A percentile compares a stretch with the other conserved stretches of the same genome.
These are phyloP conservation scores for Aspergillus phoenicis DNA, from an alignment of 2,329 filamentous ascomycete genomes.

Conservation along the genomic window DNA sequence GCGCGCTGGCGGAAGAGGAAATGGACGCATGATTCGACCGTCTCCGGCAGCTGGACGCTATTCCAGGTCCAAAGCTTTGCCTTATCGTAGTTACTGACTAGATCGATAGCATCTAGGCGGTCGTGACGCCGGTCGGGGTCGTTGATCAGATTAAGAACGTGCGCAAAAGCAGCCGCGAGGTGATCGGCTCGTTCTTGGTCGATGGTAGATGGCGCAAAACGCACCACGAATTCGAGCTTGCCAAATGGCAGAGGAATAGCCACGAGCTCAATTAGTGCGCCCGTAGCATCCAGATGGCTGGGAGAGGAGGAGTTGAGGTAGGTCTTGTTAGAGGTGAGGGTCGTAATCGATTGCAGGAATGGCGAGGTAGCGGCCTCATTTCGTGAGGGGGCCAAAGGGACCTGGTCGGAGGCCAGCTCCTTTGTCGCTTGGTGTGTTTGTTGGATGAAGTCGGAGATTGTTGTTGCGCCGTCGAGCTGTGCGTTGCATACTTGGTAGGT, in stretches of 20 bases:
- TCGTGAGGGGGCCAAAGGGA: background rate
- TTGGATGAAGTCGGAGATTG: background rate
- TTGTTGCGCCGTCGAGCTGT: background rate
- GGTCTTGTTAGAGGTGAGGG: background rate
- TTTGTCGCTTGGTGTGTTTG: background rate
- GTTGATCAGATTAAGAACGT: background rate
- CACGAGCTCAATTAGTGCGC: background rate
- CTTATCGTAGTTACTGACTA: constrained; percentile 11
- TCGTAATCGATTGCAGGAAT: background rate
- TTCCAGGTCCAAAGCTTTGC: constrained; percentile 23
- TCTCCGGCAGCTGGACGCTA: constrained; percentile 1
- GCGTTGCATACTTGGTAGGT: background rate
- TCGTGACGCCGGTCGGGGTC: background rate
- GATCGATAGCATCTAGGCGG: background rate
- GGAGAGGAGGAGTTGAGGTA: background rate
- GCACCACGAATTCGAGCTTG: background rate
- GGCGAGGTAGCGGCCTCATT: background rate
- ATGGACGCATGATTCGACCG: constrained; percentile 12
- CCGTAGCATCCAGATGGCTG: background rate
- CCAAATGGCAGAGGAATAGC: background rate
- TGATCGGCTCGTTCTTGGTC: background rate
- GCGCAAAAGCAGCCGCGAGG: background rate
- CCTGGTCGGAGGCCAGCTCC: background rate
- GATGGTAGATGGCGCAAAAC: background rate
- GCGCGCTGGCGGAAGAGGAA: constrained; percentile 1